A percentile compares a stretch with the other conserved stretches of the same genome.
Evolutionary conservation across 1,284 basidiomycete species (phyloP).

Genomic region (Xerocomus nothofagi): DNA sequence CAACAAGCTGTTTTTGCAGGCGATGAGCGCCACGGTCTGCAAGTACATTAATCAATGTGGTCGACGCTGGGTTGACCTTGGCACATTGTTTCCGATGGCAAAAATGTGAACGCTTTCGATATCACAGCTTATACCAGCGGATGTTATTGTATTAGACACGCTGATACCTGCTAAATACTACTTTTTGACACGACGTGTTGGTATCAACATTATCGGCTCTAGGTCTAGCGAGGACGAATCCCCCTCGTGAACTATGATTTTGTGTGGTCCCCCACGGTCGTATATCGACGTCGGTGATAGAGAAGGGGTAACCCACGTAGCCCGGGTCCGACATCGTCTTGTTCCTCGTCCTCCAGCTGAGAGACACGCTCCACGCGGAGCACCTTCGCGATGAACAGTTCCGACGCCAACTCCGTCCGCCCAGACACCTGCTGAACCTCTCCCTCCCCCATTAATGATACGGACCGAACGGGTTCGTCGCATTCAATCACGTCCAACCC

Average conservation of each 20-base stretch:
- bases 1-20: slow-evolving; percentile 53
- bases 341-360: slow-evolving; percentile 7
- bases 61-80: slow-evolving; percentile 82
- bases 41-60: slow-evolving; percentile 84
- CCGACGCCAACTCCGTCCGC: slow-evolving; percentile 24
- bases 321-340: slow-evolving; percentile 9
- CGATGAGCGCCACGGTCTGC: slow-evolving; percentile 60
- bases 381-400: slow-evolving; percentile 52
- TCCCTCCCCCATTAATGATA: too few relatives aligned
- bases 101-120: slow-evolving; percentile 39
- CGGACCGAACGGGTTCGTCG: neutral
- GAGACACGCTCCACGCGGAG: slow-evolving; percentile 41
- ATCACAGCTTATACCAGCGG: neutral
- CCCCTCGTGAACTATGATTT: slow-evolving; percentile 2
- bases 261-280: slow-evolving; percentile 36
- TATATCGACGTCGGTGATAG: slow-evolving; percentile 47
- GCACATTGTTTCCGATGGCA: slow-evolving; percentile 72
- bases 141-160: slow-evolving; percentile 8
- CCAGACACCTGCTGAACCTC: slow-evolving; percentile 18
- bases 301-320: slow-evolving; percentile 42
- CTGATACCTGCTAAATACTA: slow-evolving; percentile 5
- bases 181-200: neutral
- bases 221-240: neutral
- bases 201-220: slow-evolving; percentile 10
- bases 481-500: slow-evolving; percentile 31